Base-by-base conservation (phyloP, 768 basidiomycete species). In the Serendipita sp. region DNA sequence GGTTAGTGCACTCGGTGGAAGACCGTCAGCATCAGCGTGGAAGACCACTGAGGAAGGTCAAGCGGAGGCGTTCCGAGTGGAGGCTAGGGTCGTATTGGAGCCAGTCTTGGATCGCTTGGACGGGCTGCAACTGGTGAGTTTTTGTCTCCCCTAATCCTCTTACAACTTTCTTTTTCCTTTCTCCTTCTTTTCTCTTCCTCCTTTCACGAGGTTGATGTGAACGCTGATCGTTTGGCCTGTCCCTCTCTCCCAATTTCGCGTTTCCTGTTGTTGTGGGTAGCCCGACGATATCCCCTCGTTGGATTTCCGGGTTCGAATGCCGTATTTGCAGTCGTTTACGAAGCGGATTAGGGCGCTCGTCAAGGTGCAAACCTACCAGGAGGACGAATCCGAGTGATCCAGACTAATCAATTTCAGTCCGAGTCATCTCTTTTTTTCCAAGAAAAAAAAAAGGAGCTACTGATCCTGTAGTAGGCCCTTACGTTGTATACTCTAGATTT, bases 71-170 rank as follows among this genome's bases (percentile, higher is more conserved):
- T 84, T 92, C 70, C 77, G 78, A 42, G 72, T 71, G 1, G 85
- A 89, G 7, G 76, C 79, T 1, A 77, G 78, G 5, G 75, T 75
- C 62, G 80, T 77, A 61, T 72, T 93, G 16, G 74, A 73, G 3
- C 80, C 83, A 4, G 74, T 78, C 28, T 69, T 91, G 65, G 74
- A 76, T 41, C 79, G 79, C 61, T 73, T 90, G 45, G 75, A 77
- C 41, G 70, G 66, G 3, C 71, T 90, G 17, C 80, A 83, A 61
- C 68, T 80, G 51, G 79, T 81, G 64, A 61, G 77, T 71, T 62
- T 65, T 64, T 41, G n/a, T n/a, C n/a, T n/a, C n/a, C n/a, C n/a
- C n/a, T n/a, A n/a, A n/a, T n/a, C n/a, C n/a, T n/a, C n/a, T n/a
- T n/a, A n/a, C n/a, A n/a, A n/a, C n/a, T n/a, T n/a, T n/a, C n/a